Percentiles rank a stretch among this genome's conserved stretches.
These are phyloP conservation scores for Fusarium sp. DNA, from an alignment of 2,329 filamentous ascomycete species.

Conservation along the genomic window DNA sequence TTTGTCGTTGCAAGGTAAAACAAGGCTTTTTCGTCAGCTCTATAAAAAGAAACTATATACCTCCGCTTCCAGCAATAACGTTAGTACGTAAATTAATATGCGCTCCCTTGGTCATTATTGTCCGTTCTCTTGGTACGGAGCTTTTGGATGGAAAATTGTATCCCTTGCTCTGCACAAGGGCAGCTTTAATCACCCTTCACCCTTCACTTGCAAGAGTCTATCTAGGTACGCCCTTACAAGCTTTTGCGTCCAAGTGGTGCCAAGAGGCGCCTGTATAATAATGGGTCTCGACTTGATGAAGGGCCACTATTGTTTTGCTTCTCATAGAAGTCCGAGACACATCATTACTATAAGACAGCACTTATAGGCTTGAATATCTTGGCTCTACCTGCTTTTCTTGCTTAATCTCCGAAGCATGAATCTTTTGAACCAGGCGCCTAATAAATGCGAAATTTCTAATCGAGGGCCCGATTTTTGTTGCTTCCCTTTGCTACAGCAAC, in stretches of 20 bases:
- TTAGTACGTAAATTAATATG: background rate
- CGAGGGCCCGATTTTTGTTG: too few species aligned
- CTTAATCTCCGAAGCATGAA: constrained; percentile 17
- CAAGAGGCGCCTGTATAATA: constrained; percentile 1
- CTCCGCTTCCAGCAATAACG: constrained; percentile 8
- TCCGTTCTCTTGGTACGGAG: background rate
- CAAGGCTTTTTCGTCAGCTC: constrained; percentile 21
- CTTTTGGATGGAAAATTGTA: background rate
- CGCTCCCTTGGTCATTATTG: background rate
- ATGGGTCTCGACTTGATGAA: constrained; percentile 10
- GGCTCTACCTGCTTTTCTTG: background rate
- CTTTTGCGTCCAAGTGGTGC: constrained; percentile 1
- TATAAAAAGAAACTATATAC: constrained; percentile 36
- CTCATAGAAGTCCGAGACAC: constrained; percentile 17
- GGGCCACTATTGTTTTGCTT: constrained; percentile 2
- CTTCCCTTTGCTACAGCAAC: too few species aligned
- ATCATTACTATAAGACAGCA: background rate
- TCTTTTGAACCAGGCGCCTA: background rate
- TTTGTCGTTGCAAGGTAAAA: constrained; percentile 19
- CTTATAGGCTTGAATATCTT: constrained; percentile 11
- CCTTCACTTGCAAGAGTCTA: constrained; percentile 5
- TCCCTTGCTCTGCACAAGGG: constrained; percentile 20
- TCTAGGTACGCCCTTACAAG: constrained; percentile 9
- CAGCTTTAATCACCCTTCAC: constrained; percentile 8
- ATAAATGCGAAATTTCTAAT: background rate